Conservation (phyloP, 2,329 filamentous ascomycete species). For the Plenodomus tracheiphilus region DNA sequence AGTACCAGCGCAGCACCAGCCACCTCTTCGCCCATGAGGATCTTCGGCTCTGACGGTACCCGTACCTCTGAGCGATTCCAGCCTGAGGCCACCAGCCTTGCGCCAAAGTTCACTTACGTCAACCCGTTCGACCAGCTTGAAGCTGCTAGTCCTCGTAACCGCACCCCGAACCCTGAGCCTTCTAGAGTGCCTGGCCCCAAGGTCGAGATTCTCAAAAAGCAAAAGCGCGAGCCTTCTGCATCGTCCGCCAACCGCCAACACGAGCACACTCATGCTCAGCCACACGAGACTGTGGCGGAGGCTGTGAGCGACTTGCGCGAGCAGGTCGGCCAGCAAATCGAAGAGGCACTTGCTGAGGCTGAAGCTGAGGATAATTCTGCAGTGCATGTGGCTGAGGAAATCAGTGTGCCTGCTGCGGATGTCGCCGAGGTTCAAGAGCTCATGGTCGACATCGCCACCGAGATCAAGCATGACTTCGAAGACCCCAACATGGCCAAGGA, state of each 20-base stretch:
- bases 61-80: constrained; percentile 38
- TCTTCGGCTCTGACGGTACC: constrained; percentile 49
- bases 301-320: constrained; percentile 68
- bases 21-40: constrained; percentile 32
- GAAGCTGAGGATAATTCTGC: constrained; percentile 35
- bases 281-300: constrained; percentile 68
- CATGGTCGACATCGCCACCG: constrained; percentile 54
- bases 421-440: constrained; percentile 59
- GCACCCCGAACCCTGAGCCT: constrained; percentile 33
- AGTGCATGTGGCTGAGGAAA: constrained; percentile 54
- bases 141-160: constrained; percentile 65
- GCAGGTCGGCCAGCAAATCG: constrained; percentile 62
- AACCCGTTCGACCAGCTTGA: constrained; percentile 74
- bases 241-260: constrained; percentile 27
- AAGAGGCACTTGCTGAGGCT: constrained; percentile 63
- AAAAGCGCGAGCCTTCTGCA: constrained; percentile 45
- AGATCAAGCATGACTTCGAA: constrained; percentile 53
- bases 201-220: constrained; percentile 53
- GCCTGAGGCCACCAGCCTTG: constrained; percentile 31
- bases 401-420: constrained; percentile 45
- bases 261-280: constrained; percentile 26
- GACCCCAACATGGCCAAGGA: constrained; percentile 57
- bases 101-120: constrained; percentile 67
- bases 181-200: constrained; percentile 35
- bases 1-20: constrained; percentile 26